phyloP scores from a whole-genome alignment of 2,329 filamentous ascomycete species.

The Botrytis elliptica region DNA sequence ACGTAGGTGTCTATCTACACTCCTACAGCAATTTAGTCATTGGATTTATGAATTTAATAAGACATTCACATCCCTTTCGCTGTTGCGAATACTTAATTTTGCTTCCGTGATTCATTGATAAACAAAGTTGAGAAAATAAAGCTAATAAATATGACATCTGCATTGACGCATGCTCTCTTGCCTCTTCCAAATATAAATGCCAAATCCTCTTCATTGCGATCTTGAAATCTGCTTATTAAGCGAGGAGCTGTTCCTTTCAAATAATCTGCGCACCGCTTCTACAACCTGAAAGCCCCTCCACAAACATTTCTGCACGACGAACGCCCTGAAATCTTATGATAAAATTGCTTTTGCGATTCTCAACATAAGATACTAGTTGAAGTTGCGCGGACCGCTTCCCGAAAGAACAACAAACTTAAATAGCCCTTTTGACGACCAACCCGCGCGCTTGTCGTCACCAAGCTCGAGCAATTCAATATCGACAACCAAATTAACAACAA shows the following conservation, averaged over 20 bases:
- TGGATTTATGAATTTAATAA: neutral
- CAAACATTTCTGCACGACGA: constrained; percentile 16
- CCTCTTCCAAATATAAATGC: constrained; percentile 14
- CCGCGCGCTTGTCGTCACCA: constrained; percentile 31
- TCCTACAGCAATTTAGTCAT: neutral
- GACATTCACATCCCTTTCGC: neutral
- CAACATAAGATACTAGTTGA: constrained; percentile 17
- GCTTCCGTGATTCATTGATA: neutral
- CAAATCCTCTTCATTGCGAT: constrained; percentile 10
- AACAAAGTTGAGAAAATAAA: constrained; percentile 1
- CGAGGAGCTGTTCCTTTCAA: constrained; percentile 22
- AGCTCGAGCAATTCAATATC: constrained; percentile 33
- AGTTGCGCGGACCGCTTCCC: constrained; percentile 17
- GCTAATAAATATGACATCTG: neutral
- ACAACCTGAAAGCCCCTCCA: constrained; percentile 15
- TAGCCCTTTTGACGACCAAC: constrained; percentile 15
- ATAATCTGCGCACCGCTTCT: constrained; percentile 20
- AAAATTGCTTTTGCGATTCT: constrained; percentile 15
- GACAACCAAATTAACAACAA: constrained; percentile 23
- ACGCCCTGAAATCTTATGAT: constrained; percentile 10
- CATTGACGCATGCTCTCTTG: constrained; percentile 19
- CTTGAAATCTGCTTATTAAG: constrained; percentile 19
- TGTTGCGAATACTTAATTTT: neutral
- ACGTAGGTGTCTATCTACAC: neutral
- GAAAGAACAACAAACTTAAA: constrained; percentile 17